These are phyloP conservation scores for Gymnopus androsaceus DNA, from an alignment of 1,284 basidiomycete species.

Conservation along the genomic window DNA sequence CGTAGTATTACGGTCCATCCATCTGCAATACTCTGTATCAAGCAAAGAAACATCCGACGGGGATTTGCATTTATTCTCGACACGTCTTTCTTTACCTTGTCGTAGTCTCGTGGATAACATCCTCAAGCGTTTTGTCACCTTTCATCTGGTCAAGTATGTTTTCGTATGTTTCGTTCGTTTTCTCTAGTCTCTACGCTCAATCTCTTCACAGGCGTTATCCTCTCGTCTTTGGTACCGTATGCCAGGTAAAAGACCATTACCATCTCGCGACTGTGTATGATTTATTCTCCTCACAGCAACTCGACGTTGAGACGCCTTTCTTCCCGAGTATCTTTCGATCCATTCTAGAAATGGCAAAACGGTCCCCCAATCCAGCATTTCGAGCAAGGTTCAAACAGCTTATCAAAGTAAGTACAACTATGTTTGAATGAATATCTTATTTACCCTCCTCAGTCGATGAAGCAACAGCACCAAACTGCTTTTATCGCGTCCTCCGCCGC, in stretches of 20 bases:
- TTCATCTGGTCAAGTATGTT: constrained; percentile 61
- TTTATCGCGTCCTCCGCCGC: constrained; percentile 21
- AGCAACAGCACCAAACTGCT: constrained; percentile 16
- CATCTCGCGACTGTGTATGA: background rate
- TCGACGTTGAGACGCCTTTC: constrained; percentile 51
- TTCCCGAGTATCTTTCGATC: constrained; percentile 54
- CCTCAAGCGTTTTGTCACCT: constrained; percentile 52
- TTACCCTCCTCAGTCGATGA: constrained; percentile 12
- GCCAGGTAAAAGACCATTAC: constrained; percentile 47
- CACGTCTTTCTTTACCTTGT: constrained; percentile 51
- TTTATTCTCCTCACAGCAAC: constrained; percentile 44
- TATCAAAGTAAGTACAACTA: constrained; percentile 48
- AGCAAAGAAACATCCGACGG: constrained; percentile 26
- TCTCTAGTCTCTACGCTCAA: constrained; percentile 19
- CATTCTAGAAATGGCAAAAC: constrained; percentile 49
- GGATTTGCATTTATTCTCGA: constrained; percentile 43
- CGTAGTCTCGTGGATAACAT: constrained; percentile 52
- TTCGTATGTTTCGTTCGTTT: constrained; percentile 10
- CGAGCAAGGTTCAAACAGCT: constrained; percentile 42
- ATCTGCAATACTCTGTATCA: constrained; percentile 56
- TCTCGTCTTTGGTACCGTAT: constrained; percentile 69
- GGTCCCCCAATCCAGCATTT: constrained; percentile 53
- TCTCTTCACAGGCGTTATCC: constrained; percentile 60
- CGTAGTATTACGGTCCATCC: constrained; percentile 46
- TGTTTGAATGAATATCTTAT: background rate